Conservation (phyloP, 805 yeast species). For the Yarrowia keelungensis region DNA sequence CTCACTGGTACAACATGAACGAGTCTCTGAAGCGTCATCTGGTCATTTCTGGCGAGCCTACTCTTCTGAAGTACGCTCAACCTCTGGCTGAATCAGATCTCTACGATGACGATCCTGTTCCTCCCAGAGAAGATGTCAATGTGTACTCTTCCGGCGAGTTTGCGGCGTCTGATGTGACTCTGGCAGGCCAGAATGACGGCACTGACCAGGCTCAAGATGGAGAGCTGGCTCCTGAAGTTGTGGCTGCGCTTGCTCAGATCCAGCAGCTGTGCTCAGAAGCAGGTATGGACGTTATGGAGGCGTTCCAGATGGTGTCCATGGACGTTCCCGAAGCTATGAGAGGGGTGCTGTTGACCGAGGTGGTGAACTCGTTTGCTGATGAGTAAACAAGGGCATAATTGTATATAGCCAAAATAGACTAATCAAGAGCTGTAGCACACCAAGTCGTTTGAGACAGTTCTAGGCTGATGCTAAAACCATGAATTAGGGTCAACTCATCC, state of each 20-base stretch:
- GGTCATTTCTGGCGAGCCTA: constrained; percentile 34
- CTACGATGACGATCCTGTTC: constrained; percentile 31
- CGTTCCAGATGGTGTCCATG: constrained; percentile 21
- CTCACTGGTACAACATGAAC: constrained; percentile 18
- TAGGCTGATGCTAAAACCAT: too few species aligned
- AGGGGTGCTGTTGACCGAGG: neutral
- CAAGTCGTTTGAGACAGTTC: too few species aligned
- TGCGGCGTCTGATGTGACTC: constrained; percentile 18
- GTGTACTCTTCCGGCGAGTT: constrained; percentile 21
- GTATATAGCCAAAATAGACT: too few species aligned
- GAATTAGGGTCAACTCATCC: too few species aligned
- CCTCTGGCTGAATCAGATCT: constrained; percentile 27
- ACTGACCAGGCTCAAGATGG: constrained; percentile 10
- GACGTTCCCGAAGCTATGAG: constrained; percentile 28
- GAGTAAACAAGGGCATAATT: neutral
- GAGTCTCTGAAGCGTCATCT: constrained; percentile 28
- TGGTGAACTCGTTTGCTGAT: neutral
- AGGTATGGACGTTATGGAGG: constrained; percentile 33
- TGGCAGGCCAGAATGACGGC: constrained; percentile 28
- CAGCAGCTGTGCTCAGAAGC: constrained; percentile 12
- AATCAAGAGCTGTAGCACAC: too few species aligned
- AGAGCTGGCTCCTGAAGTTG: constrained; percentile 22
- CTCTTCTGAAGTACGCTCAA: constrained; percentile 27
- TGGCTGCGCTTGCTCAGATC: constrained; percentile 24
- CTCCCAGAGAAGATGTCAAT: constrained; percentile 22